Percentiles rank a stretch among this genome's conserved stretches.
phyloP scores from a whole-genome alignment of 2,329 filamentous ascomycete species.

The Beauveria brongniartii region DNA sequence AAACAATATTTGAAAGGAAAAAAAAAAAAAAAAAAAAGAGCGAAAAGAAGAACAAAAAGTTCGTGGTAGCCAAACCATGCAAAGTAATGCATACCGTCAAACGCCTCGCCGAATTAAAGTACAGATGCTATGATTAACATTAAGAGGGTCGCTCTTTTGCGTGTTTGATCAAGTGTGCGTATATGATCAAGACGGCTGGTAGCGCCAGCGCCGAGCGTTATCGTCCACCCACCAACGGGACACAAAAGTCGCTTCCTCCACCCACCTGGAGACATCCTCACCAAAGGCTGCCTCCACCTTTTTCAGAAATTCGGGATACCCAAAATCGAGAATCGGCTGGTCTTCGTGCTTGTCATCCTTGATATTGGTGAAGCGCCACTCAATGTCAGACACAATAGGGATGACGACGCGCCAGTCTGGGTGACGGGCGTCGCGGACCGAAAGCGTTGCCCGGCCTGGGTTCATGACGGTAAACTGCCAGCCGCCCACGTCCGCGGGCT shows the following conservation, averaged over 20 bases:
- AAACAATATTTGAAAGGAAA: neutral
- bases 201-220: conserved; percentile 17
- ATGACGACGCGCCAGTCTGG: conserved; percentile 23
- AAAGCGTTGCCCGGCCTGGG: conserved; percentile 25
- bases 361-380: conserved; percentile 25
- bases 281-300: conserved; percentile 18
- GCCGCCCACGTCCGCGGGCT: conserved; percentile 17
- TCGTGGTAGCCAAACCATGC: conserved; percentile 3
- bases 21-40: conserved; percentile 3
- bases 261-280: conserved; percentile 22
- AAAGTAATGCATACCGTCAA: neutral
- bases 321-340: conserved; percentile 20
- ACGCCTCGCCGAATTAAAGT: conserved; percentile 2
- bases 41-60: conserved; percentile 11
- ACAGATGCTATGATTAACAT: conserved; percentile 5
- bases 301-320: conserved; percentile 14
- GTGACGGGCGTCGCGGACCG: conserved; percentile 24
- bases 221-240: conserved; percentile 19
- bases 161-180: neutral
- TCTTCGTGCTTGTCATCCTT: conserved; percentile 22
- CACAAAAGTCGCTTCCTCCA: conserved; percentile 18
- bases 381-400: conserved; percentile 23
- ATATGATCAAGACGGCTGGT: neutral
- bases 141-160: neutral
- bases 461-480: conserved; percentile 29